Conservation (phyloP, 179 eudicot genomes). For the Vitellaria paradoxa region DNA sequence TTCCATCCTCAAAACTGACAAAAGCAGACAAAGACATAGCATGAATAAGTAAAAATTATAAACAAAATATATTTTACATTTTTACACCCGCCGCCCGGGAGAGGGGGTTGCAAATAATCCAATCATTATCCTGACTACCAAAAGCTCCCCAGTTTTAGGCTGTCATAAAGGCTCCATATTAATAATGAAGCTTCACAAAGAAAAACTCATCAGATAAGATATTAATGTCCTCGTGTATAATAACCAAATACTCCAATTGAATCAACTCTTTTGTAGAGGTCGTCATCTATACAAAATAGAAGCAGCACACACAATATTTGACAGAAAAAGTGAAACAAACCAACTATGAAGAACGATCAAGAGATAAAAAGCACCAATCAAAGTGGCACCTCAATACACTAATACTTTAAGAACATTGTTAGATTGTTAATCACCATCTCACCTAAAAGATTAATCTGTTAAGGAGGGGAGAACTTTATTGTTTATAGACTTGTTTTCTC, state of each 20-base stretch:
- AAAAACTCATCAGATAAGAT: neutral
- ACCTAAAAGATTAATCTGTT: no score
- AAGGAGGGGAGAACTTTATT: no score
- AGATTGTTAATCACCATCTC: no score
- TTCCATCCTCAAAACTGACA: slow-evolving; percentile 90
- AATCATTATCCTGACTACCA: neutral
- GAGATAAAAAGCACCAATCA: no score
- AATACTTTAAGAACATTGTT: no score
- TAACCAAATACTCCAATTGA: neutral
- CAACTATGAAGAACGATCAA: neutral
- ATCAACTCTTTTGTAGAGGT: neutral
- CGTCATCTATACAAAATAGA: neutral
- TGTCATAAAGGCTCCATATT: neutral
- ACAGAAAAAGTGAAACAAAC: neutral
- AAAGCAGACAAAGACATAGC: slow-evolving; percentile 10
- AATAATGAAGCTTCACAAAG: neutral
- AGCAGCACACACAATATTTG: neutral
- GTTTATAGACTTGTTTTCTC: no score
- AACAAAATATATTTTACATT: no score
- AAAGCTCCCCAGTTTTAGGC: neutral
- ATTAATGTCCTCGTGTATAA: neutral
- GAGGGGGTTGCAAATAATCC: no score
- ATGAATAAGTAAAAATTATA: no score
- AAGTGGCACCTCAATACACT: no score
- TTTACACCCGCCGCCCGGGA: no score